phyloP scores from a whole-genome alignment of 345 rosid genomes.

The thale cress (Arabidopsis thaliana) region TAIR10.1 NC_003074.8:7787501-7788000 shows the following conservation, averaged over 20 bases:
- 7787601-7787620: not conserved
- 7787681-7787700: not conserved
- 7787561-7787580: not conserved
- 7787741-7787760: not conserved
- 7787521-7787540: not conserved
- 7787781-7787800: not conserved
- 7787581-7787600: not conserved
- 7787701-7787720: slow-evolving; percentile 14
- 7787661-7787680: not conserved
- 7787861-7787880: not conserved
- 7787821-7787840: not conserved
- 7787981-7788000: not conserved
- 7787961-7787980: not conserved
- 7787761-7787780: not conserved
- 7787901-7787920: no score
- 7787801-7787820: not conserved
- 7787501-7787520: slow-evolving; percentile 13
- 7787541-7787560: slow-evolving; percentile 3
- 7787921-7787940: no score
- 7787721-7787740: slow-evolving; percentile 16
- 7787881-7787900: not conserved
- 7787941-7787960: not conserved
- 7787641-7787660: not conserved
- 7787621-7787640: not conserved
- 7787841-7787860: no score